A percentile compares a stretch with the other conserved stretches of the same genome.
These are phyloP conservation scores for Teratosphaeria pseudoeucalypti DNA, from an alignment of 2,329 filamentous ascomycete genomes.

Conservation along the genomic window DNA sequence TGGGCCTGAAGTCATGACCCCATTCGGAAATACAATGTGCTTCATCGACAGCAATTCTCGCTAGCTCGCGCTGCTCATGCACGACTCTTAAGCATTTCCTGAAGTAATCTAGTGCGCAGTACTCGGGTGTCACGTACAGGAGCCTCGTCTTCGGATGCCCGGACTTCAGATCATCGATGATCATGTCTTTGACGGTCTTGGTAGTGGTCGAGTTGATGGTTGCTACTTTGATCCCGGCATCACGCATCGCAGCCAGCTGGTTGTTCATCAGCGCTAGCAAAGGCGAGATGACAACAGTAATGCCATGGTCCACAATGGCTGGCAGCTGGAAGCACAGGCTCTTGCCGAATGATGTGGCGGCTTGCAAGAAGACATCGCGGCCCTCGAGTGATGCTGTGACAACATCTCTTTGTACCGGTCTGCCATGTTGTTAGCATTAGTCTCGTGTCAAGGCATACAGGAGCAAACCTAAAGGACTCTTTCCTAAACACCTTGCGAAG, in stretches of 20 bases:
- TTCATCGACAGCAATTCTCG: conserved; percentile 81
- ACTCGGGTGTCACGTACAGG: conserved; percentile 87
- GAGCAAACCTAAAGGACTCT: conserved; percentile 21
- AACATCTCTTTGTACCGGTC: conserved; percentile 78
- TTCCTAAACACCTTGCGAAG: conserved; percentile 27
- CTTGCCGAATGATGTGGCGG: conserved; percentile 83
- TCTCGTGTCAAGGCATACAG: neutral
- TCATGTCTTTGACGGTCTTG: conserved; percentile 51
- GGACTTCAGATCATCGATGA: conserved; percentile 73
- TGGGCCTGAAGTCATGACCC: conserved; percentile 93
- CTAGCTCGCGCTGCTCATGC: conserved; percentile 72
- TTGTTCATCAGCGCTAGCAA: conserved; percentile 90
- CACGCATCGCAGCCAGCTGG: conserved; percentile 71
- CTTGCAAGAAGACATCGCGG: conserved; percentile 87
- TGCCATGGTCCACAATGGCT: conserved; percentile 75
- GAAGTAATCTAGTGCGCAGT: conserved; percentile 69
- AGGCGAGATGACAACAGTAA: conserved; percentile 84
- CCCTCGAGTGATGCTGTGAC: conserved; percentile 71
- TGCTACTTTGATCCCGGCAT: conserved; percentile 66
- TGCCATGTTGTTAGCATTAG: conserved; percentile 24
- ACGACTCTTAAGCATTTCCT: conserved; percentile 63
- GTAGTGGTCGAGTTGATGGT: conserved; percentile 80
- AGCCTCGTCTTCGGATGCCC: conserved; percentile 76
- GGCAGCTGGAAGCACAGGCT: conserved; percentile 88
- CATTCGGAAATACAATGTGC: conserved; percentile 97